Evolutionary conservation across 108 stramenopile genomes (phyloP), one percentile per base, ranked within the genome.

Genomic region (Schizochytrium sp.): DNA sequence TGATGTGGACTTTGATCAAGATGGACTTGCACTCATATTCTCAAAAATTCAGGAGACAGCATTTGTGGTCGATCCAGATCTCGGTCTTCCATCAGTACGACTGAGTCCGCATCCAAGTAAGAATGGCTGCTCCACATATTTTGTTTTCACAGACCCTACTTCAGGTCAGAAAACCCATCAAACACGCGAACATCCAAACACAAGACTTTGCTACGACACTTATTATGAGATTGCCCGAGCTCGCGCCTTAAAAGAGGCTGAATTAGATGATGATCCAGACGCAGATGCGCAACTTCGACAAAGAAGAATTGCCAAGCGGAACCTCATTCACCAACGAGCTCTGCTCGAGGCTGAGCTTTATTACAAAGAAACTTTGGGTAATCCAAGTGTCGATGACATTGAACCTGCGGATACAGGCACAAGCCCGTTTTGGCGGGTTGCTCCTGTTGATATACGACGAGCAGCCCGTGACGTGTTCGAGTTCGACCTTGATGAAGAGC

Each of bases 131-230:
- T 4, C n/a, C 73, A 50, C 73, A n/a, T 53, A 53, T 38, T 47
- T 53, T 47, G 73, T 83, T 38, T 83, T 15, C 17, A 8, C 17
- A 4, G 50, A 83, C 73, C 44, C 28, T 0, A 8, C 28, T 4
- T 38, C 46, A 4, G 73, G 73, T n/a, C 0, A n/a, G n/a, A 19
- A 8, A 8, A 53, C 46, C 28, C 73, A 83, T 0, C 47, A 12
- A n/a, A 53, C 50, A 4, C 50, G 73, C 7, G 73, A 83, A 19
- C 73, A 83, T 50, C 73, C 73, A 7, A 83, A 83, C 73, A 19
- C 17, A 19, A 64, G 42, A 13, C 7, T 42, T 38, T 64, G 61
- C 61, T 64, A 64, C 12, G 61, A 64, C 61, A n/a, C 61, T 10
- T 64, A 64, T 64, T 64, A 64, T 13, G 41, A 64, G 19, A 64